Percentiles rank a stretch among this genome's conserved stretches.
Evolutionary conservation across 352 stramenopile genomes (phyloP).

Genomic region (Globisporangium perplexum): DNA sequence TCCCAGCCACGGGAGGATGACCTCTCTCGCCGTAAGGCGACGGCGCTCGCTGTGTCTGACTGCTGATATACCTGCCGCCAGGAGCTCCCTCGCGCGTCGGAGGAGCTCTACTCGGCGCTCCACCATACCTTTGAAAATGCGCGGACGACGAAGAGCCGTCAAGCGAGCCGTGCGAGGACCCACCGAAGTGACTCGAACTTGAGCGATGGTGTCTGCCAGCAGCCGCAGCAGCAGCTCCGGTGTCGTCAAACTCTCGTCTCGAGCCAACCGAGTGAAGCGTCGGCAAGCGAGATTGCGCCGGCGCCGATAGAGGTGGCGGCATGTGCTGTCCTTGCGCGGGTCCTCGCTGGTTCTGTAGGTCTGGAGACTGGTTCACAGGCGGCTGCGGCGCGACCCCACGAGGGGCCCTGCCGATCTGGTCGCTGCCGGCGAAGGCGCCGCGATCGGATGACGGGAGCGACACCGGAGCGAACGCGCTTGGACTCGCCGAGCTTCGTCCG

Average conservation of each 20-base stretch:
- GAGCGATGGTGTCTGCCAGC: neutral
- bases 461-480: neutral
- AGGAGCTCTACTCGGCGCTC: neutral
- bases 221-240: neutral
- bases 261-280: constrained; percentile 6
- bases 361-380: neutral
- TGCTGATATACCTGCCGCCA: neutral
- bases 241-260: constrained; percentile 7
- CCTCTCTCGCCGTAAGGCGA: neutral
- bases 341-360: neutral
- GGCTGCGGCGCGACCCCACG: neutral
- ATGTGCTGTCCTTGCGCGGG: neutral
- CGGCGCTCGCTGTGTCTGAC: neutral
- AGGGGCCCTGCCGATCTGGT: neutral
- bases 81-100: neutral
- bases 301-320: constrained; percentile 1
- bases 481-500: constrained; percentile 4
- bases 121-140: neutral
- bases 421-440: neutral
- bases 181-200: constrained; percentile 4
- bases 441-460: neutral
- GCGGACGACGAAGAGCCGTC: neutral
- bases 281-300: constrained; percentile 7
- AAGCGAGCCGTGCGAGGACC: neutral
- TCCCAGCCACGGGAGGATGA: too few relatives aligned